Percentiles rank a stretch among this genome's conserved stretches.
Conservation (phyloP, 2,329 filamentous ascomycete species). For the Cercospora citrullina region DNA sequence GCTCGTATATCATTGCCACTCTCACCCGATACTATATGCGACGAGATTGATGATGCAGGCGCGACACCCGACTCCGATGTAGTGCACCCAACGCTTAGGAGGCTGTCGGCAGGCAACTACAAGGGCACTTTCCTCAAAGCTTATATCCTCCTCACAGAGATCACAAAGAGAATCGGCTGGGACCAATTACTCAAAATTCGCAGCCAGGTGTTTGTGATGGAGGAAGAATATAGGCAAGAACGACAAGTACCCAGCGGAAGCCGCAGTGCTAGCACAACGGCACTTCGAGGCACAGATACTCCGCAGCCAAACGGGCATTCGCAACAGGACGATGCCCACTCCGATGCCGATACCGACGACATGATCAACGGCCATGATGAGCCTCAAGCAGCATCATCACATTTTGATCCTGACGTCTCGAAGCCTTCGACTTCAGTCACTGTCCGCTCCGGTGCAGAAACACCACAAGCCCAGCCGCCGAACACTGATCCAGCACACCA, state of each 20-base stretch:
- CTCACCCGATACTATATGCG: conserved; percentile 82
- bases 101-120: conserved; percentile 83
- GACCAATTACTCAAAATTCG: conserved; percentile 91
- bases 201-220: conserved; percentile 98
- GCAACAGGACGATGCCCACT: conserved; percentile 41
- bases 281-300: conserved; percentile 68
- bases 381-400: conserved; percentile 33
- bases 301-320: conserved; percentile 48
- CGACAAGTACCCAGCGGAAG: conserved; percentile 59
- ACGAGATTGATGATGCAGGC: conserved; percentile 93
- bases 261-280: conserved; percentile 77
- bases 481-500: conserved; percentile 62
- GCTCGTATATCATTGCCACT: conserved; percentile 84
- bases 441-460: conserved; percentile 35
- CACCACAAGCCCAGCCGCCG: conserved; percentile 35
- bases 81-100: conserved; percentile 81
- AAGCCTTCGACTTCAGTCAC: conserved; percentile 40
- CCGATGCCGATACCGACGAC: conserved; percentile 38
- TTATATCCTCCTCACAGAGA: conserved; percentile 89
- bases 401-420: conserved; percentile 39
- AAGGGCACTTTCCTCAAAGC: conserved; percentile 95
- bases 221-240: conserved; percentile 94
- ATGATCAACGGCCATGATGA: conserved; percentile 34
- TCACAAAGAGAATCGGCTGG: conserved; percentile 96
- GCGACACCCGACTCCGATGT: conserved; percentile 75